Base-by-base conservation (phyloP, 1,284 basidiomycete species). In the Leccinum subrobustum region DNA sequence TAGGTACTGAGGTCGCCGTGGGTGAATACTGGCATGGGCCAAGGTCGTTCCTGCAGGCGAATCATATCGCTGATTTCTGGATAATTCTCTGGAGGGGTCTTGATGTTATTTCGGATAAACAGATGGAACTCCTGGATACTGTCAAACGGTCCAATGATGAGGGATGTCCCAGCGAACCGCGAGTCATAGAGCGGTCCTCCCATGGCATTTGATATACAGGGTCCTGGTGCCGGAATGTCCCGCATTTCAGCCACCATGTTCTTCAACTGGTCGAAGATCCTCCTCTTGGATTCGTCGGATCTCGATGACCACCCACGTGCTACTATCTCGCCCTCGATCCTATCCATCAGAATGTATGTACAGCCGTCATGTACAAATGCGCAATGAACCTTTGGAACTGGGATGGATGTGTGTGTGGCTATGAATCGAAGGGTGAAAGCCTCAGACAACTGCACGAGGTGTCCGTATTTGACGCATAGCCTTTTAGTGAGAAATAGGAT, bases 301-400 rank as follows among this genome's bases (percentile, higher is more conserved):
- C n/a, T 27, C 1, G 23, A 18, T 0, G 0, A 1, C 59, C 63
- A 64, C 2, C 11, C 31, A 1, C 1, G 3, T 1, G 2, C 2
- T 5, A 65, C 31, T 1, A 3, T 18, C 0, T 57, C 2, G 0
- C 62, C 59, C 0, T 51, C 2, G 1, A 64, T 48, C 52, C 51
- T 57, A 1, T 65, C 64, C 57, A 64, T 64, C 5, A 64, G 1
- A 14, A 64, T 59, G 48, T 63, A 65, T 23, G 52, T 52, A 0
- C 1, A 14, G 0, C 48, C 54, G 0, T 54, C 50, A 14, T 59
- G 52, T 5, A 57, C 16, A 1, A 59, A 64, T 1, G 61, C 57
- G 12, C 48, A 63, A 4, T 57, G 16, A 14, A 65, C 52, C 39
- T 42, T 63, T 0, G 60, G 64, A 0, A 59, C 60, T 1, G 47